Percentiles rank a stretch among this genome's conserved stretches.
Evolutionary conservation across 1,284 basidiomycete species (phyloP).

Genomic region (Rhizoctonia solani): DNA sequence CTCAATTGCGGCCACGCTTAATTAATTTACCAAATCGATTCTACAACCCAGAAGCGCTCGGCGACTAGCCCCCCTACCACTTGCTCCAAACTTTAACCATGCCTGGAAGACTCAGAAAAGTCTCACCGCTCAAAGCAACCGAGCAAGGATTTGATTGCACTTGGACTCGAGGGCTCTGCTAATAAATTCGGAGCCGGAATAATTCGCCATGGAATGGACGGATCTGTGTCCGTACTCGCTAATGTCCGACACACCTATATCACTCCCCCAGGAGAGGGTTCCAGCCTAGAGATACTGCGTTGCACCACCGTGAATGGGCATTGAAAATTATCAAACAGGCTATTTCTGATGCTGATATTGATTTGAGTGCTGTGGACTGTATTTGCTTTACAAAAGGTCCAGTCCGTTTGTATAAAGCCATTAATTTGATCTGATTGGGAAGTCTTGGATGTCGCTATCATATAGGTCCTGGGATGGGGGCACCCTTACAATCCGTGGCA

Average conservation of each 20-base stretch:
- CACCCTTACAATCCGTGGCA: conserved; percentile 92
- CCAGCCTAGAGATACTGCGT: conserved; percentile 91
- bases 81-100: not conserved
- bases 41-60: no score
- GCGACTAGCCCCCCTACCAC: no score
- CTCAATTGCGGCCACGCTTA: no score
- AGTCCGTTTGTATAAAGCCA: conserved; percentile 33
- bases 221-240: conserved; percentile 69
- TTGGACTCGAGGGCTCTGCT: conserved; percentile 93
- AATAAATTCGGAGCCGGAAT: conserved; percentile 98
- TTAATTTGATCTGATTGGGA: conserved; percentile 6
- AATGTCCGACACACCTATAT: conserved; percentile 97
- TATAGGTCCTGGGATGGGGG: conserved; percentile 96
- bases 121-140: conserved; percentile 35
- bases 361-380: conserved; percentile 83
- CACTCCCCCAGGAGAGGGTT: conserved; percentile 97
- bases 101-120: conserved; percentile 27
- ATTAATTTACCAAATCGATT: no score
- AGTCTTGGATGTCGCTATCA: not conserved
- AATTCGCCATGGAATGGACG: conserved; percentile 79
- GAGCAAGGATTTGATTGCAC: conserved; percentile 52
- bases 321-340: conserved; percentile 82
- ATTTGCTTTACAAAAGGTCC: conserved; percentile 96
- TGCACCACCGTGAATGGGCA: conserved; percentile 95
- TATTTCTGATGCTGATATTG: conserved; percentile 69